Conservation (phyloP, 495 filamentous ascomycete genomes). For the Pyrenopolyporus hunteri region DNA sequence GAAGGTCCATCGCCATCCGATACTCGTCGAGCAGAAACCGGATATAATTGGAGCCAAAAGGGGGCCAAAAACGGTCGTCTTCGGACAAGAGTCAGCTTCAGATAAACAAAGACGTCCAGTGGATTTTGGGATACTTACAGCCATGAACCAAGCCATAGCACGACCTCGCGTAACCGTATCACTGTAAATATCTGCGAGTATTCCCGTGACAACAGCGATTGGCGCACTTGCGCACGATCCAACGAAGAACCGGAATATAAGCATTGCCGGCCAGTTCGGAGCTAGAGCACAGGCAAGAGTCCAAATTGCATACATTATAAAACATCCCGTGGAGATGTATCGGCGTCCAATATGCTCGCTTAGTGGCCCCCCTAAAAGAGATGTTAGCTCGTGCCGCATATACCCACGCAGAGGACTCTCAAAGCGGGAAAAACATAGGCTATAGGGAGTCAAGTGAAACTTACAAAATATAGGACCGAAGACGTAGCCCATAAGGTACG, state of each 20-base stretch:
- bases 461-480: slow-evolving; percentile 52
- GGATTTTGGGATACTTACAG: slow-evolving; percentile 52
- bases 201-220: slow-evolving; percentile 72
- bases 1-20: slow-evolving; percentile 71
- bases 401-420: not conserved
- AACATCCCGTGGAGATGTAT: slow-evolving; percentile 64
- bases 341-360: slow-evolving; percentile 75
- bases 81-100: slow-evolving; percentile 11
- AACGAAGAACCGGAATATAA: slow-evolving; percentile 71
- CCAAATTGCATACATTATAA: slow-evolving; percentile 67
- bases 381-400: slow-evolving; percentile 18
- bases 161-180: slow-evolving; percentile 66
- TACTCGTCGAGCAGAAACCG: slow-evolving; percentile 61
- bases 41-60: slow-evolving; percentile 71
- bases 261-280: slow-evolving; percentile 67
- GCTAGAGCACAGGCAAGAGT: slow-evolving; percentile 73
- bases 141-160: slow-evolving; percentile 73
- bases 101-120: not conserved
- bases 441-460: not conserved
- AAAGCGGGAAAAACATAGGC: not conserved
- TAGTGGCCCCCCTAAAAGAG: slow-evolving; percentile 60
- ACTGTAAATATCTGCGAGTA: slow-evolving; percentile 72
- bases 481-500: slow-evolving; percentile 75
- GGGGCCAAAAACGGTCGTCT: slow-evolving; percentile 71
- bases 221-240: slow-evolving; percentile 71